Base-by-base conservation (phyloP, 495 filamentous ascomycete species). In the Parachaetomium inaequale region DNA sequence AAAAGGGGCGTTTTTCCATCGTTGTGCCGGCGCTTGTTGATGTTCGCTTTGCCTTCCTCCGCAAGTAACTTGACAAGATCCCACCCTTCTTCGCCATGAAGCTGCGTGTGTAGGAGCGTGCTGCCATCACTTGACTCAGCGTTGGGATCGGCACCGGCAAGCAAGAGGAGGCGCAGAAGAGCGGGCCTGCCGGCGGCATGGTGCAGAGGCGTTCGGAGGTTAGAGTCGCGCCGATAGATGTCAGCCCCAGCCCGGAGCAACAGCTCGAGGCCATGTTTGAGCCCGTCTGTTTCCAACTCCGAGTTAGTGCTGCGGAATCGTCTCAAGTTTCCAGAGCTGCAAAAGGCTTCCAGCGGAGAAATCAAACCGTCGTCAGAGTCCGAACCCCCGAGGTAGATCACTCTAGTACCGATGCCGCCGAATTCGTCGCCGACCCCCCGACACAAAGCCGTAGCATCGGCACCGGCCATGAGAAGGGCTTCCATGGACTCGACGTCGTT, bases 141-240 rank as follows among this genome's bases (percentile, higher is more conserved):
- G 38, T 71, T 70, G 10, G 67, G 51, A 53, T 65, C 63, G 4
- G 68, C 70, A 6, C 72, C 68, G 21, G 66, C 59, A 11, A 60
- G 38, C 4, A 77, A 58, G 19, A 77, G 63, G 1, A 74, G 55
- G 11, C 52, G 64, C 26, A 67, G 45, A 25, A 73, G 32, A 11
- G 46, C 25, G 31, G 58, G 57, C 19, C 45, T 52, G 12, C 19
- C 11, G 11, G 55, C 55, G 5, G 63, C 64, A 43, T 66, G 67
- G 38, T 65, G 63, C 15, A 72, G 50, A 0, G 68, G 58, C 2
- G 62, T 67, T 46, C 31, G 57, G 11, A 60, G 55, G 17, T 58
- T 6, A 15, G 21, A 12, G 55, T 69, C 65, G 42, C 51, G 50
- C 14, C 52, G 61, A 55, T 70, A 64, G 26, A 72, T 61, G 45